Conservation (phyloP, 768 basidiomycete species). For the Russula vinacea region DNA sequence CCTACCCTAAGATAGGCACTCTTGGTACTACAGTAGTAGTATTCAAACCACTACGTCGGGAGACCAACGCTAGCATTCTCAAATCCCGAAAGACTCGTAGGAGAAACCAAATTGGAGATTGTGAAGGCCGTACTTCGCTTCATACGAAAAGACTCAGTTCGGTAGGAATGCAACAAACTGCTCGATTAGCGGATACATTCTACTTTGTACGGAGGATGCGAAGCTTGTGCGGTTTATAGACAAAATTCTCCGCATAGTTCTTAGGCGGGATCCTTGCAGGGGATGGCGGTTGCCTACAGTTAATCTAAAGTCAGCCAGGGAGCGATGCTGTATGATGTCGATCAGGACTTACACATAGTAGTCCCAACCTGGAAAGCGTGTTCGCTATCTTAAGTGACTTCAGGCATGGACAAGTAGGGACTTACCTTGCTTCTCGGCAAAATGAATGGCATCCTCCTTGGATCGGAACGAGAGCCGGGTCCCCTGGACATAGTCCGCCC, state of each 20-base stretch:
- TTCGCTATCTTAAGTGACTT: constrained; percentile 11
- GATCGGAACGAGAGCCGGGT: constrained; percentile 78
- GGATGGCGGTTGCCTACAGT: constrained; percentile 52
- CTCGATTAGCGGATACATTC: constrained; percentile 34
- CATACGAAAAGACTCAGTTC: background rate
- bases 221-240: constrained; percentile 75
- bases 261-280: constrained; percentile 75
- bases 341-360: constrained; percentile 72
- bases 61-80: background rate
- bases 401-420: background rate
- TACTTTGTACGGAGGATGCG: constrained; percentile 91
- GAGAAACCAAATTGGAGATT: background rate
- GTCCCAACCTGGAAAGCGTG: constrained; percentile 71
- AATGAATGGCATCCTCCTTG: constrained; percentile 89
- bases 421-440: constrained; percentile 94
- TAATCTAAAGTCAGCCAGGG: background rate
- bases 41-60: too few relatives aligned
- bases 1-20: too few relatives aligned
- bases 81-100: background rate
- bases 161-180: background rate
- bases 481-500: constrained; percentile 96
- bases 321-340: background rate
- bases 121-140: background rate
- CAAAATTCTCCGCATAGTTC: constrained; percentile 88
- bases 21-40: too few relatives aligned